These are phyloP conservation scores for Ophiognomonia clavigignenti-juglandacearum DNA, from an alignment of 2,329 filamentous ascomycete genomes.

Conservation along the genomic window DNA sequence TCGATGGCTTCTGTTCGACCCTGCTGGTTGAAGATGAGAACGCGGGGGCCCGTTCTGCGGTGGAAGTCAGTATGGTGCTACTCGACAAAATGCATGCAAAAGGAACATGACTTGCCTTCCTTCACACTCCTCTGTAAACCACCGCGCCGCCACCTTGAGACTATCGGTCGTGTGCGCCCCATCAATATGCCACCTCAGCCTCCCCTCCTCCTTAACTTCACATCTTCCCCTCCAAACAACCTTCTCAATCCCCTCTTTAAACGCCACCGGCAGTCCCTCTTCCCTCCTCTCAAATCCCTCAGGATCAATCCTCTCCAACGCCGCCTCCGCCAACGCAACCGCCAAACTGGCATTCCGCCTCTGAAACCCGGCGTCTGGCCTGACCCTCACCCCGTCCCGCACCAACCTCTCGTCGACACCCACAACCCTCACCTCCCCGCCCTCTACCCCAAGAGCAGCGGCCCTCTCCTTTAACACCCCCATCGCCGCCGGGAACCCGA, in stretches of 20 bases:
- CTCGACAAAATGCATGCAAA: too few relatives aligned
- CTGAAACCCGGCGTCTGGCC: not conserved
- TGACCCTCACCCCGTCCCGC: not conserved
- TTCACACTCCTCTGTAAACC: slow-evolving; percentile 56
- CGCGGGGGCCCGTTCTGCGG: slow-evolving; percentile 33
- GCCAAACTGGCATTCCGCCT: slow-evolving; percentile 31
- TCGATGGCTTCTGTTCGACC: slow-evolving; percentile 48
- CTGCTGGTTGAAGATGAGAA: slow-evolving; percentile 87
- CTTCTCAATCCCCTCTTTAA: slow-evolving; percentile 59
- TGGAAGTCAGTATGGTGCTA: too few relatives aligned
- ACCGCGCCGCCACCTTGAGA: slow-evolving; percentile 72
- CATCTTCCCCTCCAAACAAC: slow-evolving; percentile 75
- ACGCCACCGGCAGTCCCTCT: slow-evolving; percentile 47
- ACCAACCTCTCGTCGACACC: slow-evolving; percentile 39
- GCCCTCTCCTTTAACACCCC: slow-evolving; percentile 55
- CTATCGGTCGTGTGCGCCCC: slow-evolving; percentile 92
- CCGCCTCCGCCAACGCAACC: slow-evolving; percentile 17
- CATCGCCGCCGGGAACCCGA: slow-evolving; percentile 30
- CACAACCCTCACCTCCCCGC: slow-evolving; percentile 25
- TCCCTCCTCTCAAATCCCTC: slow-evolving; percentile 17
- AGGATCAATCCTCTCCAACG: too few relatives aligned
- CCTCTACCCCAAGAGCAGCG: too few relatives aligned
- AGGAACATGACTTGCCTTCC: not conserved
- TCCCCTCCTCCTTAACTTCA: slow-evolving; percentile 50
- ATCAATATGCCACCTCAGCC: slow-evolving; percentile 80